Evolutionary conservation across 2,329 filamentous ascomycete genomes (phyloP).

Genomic region (Claviceps monticola): DNA sequence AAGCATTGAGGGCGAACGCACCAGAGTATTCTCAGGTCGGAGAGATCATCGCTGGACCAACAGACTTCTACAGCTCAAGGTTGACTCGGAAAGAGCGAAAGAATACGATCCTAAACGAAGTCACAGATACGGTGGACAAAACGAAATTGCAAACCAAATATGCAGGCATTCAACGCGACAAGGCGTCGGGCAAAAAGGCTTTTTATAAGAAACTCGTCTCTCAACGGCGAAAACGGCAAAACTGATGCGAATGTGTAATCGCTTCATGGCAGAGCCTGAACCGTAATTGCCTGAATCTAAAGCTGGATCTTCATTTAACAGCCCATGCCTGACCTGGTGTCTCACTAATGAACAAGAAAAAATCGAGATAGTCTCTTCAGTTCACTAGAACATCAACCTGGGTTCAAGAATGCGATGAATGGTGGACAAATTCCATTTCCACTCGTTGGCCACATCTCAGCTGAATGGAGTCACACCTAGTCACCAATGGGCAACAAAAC

Average conservation of each 20-base stretch:
- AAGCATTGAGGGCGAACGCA: slow-evolving; percentile 51
- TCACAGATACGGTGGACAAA: slow-evolving; percentile 39
- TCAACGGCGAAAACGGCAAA: slow-evolving; percentile 17
- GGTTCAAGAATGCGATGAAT: neutral
- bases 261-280: neutral
- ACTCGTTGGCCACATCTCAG: neutral
- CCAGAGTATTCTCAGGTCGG: slow-evolving; percentile 84
- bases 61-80: slow-evolving; percentile 71
- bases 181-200: slow-evolving; percentile 76
- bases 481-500: neutral
- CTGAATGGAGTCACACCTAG: neutral
- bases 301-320: neutral
- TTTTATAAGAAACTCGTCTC: slow-evolving; percentile 70
- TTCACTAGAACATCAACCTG: too few species aligned
- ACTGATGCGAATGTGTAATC: slow-evolving; percentile 2
- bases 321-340: neutral
- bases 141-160: slow-evolving; percentile 79
- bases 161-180: slow-evolving; percentile 65
- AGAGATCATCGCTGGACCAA: slow-evolving; percentile 75
- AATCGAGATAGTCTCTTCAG: neutral
- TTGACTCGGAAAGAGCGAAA: slow-evolving; percentile 81
- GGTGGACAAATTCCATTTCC: too few species aligned
- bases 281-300: neutral
- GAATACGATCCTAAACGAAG: slow-evolving; percentile 73
- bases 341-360: neutral